phyloP scores from a whole-genome alignment of 1,139 yeast genomes.

The Blastobotrys malaysiensis region DNA sequence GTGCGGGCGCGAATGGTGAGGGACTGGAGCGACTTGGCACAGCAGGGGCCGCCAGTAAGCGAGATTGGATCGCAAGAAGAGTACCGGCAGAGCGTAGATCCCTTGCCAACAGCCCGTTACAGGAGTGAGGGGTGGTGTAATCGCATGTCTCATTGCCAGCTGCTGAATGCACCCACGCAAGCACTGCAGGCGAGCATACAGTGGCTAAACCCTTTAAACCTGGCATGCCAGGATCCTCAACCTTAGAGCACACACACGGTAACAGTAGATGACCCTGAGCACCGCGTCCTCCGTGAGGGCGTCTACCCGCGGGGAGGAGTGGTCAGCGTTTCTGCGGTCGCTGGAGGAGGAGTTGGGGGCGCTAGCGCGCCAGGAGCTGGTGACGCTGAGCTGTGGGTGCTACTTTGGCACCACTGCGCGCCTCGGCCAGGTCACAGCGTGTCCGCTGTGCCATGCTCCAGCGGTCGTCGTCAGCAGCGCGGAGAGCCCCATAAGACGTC shows the following conservation, averaged over 20 bases:
- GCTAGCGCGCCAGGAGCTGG: conserved; percentile 35
- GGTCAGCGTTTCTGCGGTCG: conserved; percentile 28
- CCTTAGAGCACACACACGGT: background rate
- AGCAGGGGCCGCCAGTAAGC: too few species aligned
- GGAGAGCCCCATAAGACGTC: conserved; percentile 46
- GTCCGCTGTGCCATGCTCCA: background rate
- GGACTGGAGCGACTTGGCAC: too few species aligned
- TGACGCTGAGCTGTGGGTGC: conserved; percentile 67
- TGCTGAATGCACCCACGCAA: background rate
- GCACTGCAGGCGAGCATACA: background rate
- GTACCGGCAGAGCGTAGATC: too few species aligned
- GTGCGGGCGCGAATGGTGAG: too few species aligned
- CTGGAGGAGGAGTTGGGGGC: conserved; percentile 23
- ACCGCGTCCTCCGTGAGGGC: background rate
- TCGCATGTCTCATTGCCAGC: background rate
- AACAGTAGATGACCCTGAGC: background rate
- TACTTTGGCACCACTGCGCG: background rate
- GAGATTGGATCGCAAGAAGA: too few species aligned
- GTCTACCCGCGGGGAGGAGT: conserved; percentile 17
- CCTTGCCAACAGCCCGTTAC: too few species aligned
- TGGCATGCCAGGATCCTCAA: background rate
- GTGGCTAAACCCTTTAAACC: background rate
- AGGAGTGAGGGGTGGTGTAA: background rate
- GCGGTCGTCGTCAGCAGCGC: background rate
- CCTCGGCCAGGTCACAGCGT: conserved; percentile 1